A percentile compares a stretch with the other conserved stretches of the same genome.
These are phyloP conservation scores for Nemania sp. DNA, from an alignment of 2,329 filamentous ascomycete species.

Conservation along the genomic window DNA sequence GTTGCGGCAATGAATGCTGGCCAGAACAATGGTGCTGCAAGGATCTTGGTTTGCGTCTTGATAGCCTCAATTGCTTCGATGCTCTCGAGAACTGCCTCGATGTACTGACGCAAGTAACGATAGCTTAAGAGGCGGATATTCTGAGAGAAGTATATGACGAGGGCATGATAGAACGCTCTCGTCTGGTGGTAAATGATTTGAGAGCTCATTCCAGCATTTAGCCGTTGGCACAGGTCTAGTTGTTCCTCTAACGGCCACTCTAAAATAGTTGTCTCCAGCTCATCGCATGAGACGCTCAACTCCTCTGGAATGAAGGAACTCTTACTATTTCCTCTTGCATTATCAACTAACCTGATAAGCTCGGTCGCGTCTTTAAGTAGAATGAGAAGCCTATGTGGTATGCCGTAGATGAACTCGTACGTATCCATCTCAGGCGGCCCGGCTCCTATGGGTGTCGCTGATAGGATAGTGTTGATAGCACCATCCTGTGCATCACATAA, in stretches of 20 bases:
- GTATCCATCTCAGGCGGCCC: neutral
- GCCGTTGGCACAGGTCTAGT: neutral
- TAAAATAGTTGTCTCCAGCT: constrained; percentile 26
- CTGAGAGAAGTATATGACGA: constrained; percentile 79
- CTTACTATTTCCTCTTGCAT: constrained; percentile 78
- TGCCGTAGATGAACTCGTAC: constrained; percentile 51
- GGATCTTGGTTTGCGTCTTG: constrained; percentile 20
- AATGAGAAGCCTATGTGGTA: constrained; percentile 12
- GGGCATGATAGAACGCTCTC: constrained; percentile 75
- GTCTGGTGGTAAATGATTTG: constrained; percentile 49
- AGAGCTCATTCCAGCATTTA: neutral
- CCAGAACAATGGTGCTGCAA: constrained; percentile 29
- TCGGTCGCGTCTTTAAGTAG: constrained; percentile 12
- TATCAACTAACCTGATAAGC: constrained; percentile 74
- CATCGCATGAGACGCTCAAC: constrained; percentile 16
- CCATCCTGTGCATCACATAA: neutral
- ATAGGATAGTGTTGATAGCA: neutral
- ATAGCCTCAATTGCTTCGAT: constrained; percentile 29
- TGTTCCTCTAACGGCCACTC: constrained; percentile 23
- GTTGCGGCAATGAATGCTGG: constrained; percentile 32
- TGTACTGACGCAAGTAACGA: constrained; percentile 20
- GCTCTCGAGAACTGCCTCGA: constrained; percentile 24
- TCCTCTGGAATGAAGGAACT: constrained; percentile 57
- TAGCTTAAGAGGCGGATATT: constrained; percentile 23
- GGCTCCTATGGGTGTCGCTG: neutral